These are phyloP conservation scores for Dianthus caryophyllus DNA, from an alignment of 148 eudicot genomes.

Conservation along the genomic window DNA sequence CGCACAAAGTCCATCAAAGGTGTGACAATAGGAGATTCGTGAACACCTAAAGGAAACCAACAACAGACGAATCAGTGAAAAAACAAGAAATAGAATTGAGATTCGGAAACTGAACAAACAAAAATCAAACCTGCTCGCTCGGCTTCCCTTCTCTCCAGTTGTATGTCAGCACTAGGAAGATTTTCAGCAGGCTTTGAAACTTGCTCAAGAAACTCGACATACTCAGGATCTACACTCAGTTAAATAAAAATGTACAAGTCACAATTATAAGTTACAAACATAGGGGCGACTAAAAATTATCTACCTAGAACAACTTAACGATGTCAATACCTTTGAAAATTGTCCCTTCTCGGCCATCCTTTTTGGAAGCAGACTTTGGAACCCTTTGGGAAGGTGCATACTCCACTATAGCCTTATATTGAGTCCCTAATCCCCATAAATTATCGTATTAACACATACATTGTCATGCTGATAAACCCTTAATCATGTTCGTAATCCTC, in stretches of 20 bases:
- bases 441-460: neutral
- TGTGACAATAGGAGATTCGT: constrained; percentile 37
- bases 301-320: neutral
- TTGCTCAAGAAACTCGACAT: constrained; percentile 39
- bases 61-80: neutral
- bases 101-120: neutral
- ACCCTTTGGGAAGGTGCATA: constrained; percentile 48
- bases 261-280: neutral
- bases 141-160: constrained; percentile 44
- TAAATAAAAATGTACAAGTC: neutral
- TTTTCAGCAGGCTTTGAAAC: constrained; percentile 41
- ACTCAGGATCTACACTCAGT: constrained; percentile 37
- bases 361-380: constrained; percentile 34
- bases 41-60: constrained; percentile 28
- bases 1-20: constrained; percentile 48
- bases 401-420: constrained; percentile 45
- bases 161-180: constrained; percentile 50
- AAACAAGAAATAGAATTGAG: neutral
- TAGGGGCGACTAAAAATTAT: neutral
- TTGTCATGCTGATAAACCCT: neutral
- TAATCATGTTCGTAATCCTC: neutral
- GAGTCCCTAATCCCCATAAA: constrained; percentile 28
- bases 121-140: constrained; percentile 38
- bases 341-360: constrained; percentile 52
- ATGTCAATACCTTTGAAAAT: constrained; percentile 32